Conservation (phyloP, 192 early-diverging fungal species). For the Coemansia reversa region DNA sequence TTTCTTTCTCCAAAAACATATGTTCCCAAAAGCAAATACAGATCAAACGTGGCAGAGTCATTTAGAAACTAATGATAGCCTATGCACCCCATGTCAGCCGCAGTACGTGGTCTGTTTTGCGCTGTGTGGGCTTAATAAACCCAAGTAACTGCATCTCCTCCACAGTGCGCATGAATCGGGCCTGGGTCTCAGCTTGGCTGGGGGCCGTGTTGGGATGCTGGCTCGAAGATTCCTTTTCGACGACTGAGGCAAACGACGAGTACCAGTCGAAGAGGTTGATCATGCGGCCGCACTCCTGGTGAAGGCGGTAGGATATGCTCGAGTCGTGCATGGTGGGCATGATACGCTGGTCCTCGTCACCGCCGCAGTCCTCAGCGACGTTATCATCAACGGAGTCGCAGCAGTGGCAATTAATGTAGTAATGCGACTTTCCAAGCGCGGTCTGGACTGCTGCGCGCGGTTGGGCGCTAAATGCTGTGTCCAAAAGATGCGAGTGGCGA, state of each 20-base stretch:
- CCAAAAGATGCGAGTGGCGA: conserved; percentile 64
- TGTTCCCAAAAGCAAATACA: conserved; percentile 7
- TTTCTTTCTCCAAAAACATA: background rate
- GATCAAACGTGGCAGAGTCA: too few relatives aligned
- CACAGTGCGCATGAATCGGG: conserved; percentile 81
- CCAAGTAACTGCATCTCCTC: conserved; percentile 87
- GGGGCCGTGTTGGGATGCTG: conserved; percentile 4
- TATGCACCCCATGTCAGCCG: conserved; percentile 76
- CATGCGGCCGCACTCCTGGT: conserved; percentile 88
- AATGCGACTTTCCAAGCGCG: conserved; percentile 70
- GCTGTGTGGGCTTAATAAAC: conserved; percentile 82
- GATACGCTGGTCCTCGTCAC: conserved; percentile 51
- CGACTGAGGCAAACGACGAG: conserved; percentile 75
- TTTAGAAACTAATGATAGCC: background rate
- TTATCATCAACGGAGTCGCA: conserved; percentile 49
- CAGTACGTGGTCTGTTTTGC: conserved; percentile 93
- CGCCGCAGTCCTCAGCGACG: conserved; percentile 17
- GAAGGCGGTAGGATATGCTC: conserved; percentile 84
- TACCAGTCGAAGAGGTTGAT: conserved; percentile 96
- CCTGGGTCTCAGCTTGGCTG: conserved; percentile 63
- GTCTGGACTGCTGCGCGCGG: conserved; percentile 83
- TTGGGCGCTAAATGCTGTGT: conserved; percentile 80
- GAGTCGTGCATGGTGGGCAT: conserved; percentile 75
- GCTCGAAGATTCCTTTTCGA: conserved; percentile 59
- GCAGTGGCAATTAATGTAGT: conserved; percentile 84